These are phyloP conservation scores for Sutorius eximius DNA, from an alignment of 1,284 basidiomycete species.

Conservation along the genomic window DNA sequence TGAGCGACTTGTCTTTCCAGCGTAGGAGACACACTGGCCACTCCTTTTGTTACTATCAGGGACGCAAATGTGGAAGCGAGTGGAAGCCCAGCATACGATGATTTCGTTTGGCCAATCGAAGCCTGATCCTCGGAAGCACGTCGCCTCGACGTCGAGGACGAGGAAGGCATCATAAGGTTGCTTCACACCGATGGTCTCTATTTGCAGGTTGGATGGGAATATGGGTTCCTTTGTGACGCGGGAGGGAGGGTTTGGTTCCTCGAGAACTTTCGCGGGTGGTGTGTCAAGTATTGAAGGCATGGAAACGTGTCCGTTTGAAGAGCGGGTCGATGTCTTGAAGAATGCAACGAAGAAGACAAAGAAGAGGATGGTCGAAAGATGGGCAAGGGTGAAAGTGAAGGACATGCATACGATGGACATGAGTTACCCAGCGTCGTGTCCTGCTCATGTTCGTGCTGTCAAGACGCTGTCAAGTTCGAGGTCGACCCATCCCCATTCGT, in stretches of 20 bases:
- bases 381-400: constrained; percentile 9
- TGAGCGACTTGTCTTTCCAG: constrained; percentile 68
- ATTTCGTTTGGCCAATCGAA: constrained; percentile 91
- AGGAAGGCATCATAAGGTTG: constrained; percentile 73
- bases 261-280: constrained; percentile 5
- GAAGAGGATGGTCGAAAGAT: background rate
- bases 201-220: constrained; percentile 1
- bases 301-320: background rate
- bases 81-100: constrained; percentile 58
- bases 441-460: constrained; percentile 30
- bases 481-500: constrained; percentile 10
- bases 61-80: constrained; percentile 25
- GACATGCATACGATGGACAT: constrained; percentile 13
- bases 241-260: constrained; percentile 3
- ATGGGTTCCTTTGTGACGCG: constrained; percentile 5
- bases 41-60: constrained; percentile 53
- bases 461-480: background rate
- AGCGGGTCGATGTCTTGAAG: background rate
- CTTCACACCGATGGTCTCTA: constrained; percentile 28
- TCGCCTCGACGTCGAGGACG: constrained; percentile 88
- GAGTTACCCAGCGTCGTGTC: constrained; percentile 17
- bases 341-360: constrained; percentile 7
- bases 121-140: constrained; percentile 65
- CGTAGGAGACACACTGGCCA: constrained; percentile 85
- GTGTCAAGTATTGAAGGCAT: constrained; percentile 26